Evolutionary conservation across 106 monocot species (phyloP).

Genomic region (Phalaenopsis aphrodite): DNA sequence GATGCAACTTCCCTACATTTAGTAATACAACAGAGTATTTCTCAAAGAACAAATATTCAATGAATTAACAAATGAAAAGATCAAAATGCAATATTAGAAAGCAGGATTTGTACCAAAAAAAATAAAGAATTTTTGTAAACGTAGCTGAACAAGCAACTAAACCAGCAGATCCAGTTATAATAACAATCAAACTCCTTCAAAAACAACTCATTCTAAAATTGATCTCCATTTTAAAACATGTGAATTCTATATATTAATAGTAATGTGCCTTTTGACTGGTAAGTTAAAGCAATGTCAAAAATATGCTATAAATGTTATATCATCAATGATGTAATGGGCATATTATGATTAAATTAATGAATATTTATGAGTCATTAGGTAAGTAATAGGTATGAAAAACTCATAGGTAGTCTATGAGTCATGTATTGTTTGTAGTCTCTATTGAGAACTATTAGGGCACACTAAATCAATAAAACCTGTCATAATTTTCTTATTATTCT

Average conservation of each 20-base stretch:
- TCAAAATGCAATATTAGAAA: background rate
- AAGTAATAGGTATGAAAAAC: no score
- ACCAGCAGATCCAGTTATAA: background rate
- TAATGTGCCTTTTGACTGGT: background rate
- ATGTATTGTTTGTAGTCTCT: no score
- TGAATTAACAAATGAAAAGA: background rate
- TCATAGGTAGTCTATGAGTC: no score
- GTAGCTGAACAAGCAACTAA: background rate
- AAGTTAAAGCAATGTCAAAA: background rate
- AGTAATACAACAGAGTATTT: background rate
- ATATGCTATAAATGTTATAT: background rate
- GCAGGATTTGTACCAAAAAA: background rate
- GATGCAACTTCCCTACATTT: background rate
- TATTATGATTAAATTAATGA: no score
- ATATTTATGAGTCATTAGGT: no score
- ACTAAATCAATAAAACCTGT: no score
- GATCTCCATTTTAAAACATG: background rate
- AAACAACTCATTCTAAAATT: background rate
- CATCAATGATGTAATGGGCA: no score
- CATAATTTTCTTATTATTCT: no score
- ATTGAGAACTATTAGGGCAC: no score
- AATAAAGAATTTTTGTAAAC: background rate
- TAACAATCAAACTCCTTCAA: background rate
- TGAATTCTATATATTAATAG: background rate
- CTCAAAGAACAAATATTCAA: background rate